phyloP scores from a whole-genome alignment of 257 asterid genomes.

The Solanum corneliomulleri region DNA sequence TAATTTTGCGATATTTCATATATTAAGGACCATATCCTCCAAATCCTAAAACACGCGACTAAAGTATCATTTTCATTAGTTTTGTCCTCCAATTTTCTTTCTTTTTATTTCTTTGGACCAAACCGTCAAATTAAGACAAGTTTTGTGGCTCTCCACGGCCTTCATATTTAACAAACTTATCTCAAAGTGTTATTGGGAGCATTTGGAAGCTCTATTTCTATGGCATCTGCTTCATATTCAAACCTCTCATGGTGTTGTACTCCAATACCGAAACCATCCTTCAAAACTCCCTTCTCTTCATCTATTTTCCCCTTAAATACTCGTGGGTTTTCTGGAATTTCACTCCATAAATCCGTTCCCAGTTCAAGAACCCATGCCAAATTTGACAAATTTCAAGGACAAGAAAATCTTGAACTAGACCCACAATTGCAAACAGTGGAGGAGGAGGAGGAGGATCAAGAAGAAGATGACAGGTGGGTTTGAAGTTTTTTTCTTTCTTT shows the following conservation, averaged over 20 bases:
- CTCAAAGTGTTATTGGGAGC: neutral
- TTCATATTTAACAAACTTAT: neutral
- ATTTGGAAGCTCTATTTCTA: constrained; percentile 21
- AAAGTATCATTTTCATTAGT: neutral
- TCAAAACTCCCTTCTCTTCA: constrained; percentile 21
- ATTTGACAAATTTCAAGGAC: constrained; percentile 65
- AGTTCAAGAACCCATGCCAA: constrained; percentile 41
- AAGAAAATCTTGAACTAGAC: constrained; percentile 17
- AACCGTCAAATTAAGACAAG: neutral
- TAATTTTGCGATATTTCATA: too few relatives aligned
- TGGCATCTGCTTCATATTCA: constrained; percentile 49
- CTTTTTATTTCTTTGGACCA: neutral
- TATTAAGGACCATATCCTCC: too few relatives aligned
- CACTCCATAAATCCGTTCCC: constrained; percentile 9
- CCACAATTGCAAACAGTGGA: constrained; percentile 8
- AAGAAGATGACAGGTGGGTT: constrained; percentile 74
- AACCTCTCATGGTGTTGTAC: constrained; percentile 16
- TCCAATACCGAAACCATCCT: constrained; percentile 22
- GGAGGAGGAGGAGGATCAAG: constrained; percentile 13
- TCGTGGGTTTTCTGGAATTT: constrained; percentile 9
- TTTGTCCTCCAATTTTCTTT: neutral
- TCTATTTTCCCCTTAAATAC: neutral
- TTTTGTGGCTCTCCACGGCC: neutral
- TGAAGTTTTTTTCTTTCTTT: neutral
- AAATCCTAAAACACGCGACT: too few relatives aligned